Evolutionary conservation across 257 asterid species (phyloP), one percentile per base, ranked within the genome.

Genomic region (Jasminum sambac): DNA sequence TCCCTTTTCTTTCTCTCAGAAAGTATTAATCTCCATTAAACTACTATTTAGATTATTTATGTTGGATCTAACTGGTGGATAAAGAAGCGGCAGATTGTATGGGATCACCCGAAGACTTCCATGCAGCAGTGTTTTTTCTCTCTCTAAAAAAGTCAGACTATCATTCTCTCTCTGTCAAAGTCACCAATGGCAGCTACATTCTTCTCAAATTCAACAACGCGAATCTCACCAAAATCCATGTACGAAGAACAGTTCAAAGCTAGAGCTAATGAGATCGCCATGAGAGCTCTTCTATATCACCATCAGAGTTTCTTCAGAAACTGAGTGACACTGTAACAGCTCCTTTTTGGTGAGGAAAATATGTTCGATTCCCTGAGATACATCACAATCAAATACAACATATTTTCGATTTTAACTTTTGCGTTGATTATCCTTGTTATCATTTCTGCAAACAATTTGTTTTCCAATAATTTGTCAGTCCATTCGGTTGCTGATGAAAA

Each of bases 281-380:
- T 6, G 25, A 16, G 59, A 48, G 8, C 19, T 50, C 59, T 9
- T 50, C 25, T 17, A 6, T 50, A 50, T 17, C 25, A n/a, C 19
- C 19, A 1, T 50, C 0, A n/a, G 25, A 50, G 11, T 55, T 5
- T 55, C 16, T 23, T 55, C 62, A 26, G 36, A 55, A 63, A 63
- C 46, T 11, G 68, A 64, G 50, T 11, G n/a, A 13, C 4, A 64
- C 8, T 9, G 50, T 11, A 9, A 13, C 4, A 64, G 7, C 3
- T 40, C 41, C 6, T 60, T 19, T 11, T 25, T 30, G 4, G 36
- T 30, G 36, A 30, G 26, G 48, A 0, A 6, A 72, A 70, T 34
- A 86, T 84, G 91, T 55, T 73, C 2, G 81, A 83, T 70, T 70
- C 79, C 50, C 40, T 39, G 36, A 86, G 78, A 66, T 52, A 72